These are phyloP conservation scores for Kwoniella europaea DNA, from an alignment of 768 basidiomycete genomes.

Conservation along the genomic window DNA sequence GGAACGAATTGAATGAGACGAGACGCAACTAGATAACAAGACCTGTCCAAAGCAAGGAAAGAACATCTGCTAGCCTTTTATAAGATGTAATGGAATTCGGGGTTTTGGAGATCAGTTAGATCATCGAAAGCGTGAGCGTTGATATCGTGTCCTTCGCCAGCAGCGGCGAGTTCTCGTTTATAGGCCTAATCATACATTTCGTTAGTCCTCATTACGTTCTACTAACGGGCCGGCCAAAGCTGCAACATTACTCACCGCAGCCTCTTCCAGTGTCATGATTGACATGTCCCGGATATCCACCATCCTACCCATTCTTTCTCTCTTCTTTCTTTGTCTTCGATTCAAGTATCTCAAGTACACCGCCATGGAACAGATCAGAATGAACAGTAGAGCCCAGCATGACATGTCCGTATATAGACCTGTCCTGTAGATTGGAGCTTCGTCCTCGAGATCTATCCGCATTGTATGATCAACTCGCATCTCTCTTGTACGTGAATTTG, in stretches of 20 bases:
- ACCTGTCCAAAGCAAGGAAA: too few species aligned
- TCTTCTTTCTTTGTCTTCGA: conserved; percentile 57
- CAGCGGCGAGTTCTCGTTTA: conserved; percentile 21
- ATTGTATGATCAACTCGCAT: background rate
- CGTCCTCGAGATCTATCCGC: conserved; percentile 21
- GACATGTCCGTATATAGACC: conserved; percentile 60
- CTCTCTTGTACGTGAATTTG: too few species aligned
- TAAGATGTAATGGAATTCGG: conserved; percentile 38
- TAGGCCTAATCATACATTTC: conserved; percentile 18
- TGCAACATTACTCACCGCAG: conserved; percentile 22
- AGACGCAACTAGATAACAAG: too few species aligned
- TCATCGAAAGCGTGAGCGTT: conserved; percentile 42
- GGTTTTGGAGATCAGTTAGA: conserved; percentile 49
- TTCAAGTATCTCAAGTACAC: conserved; percentile 60
- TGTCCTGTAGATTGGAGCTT: conserved; percentile 56
- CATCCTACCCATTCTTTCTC: conserved; percentile 58
- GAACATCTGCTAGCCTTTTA: background rate
- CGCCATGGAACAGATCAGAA: conserved; percentile 59
- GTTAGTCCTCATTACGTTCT: background rate
- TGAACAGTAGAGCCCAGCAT: conserved; percentile 60
- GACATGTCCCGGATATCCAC: conserved; percentile 60
- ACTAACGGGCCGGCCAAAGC: too few species aligned
- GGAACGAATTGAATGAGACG: too few species aligned
- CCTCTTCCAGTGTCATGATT: conserved; percentile 45
- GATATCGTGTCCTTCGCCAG: conserved; percentile 18